Conservation (phyloP, 371 early-diverging fungal species). For the Mortierella sp. region DNA sequence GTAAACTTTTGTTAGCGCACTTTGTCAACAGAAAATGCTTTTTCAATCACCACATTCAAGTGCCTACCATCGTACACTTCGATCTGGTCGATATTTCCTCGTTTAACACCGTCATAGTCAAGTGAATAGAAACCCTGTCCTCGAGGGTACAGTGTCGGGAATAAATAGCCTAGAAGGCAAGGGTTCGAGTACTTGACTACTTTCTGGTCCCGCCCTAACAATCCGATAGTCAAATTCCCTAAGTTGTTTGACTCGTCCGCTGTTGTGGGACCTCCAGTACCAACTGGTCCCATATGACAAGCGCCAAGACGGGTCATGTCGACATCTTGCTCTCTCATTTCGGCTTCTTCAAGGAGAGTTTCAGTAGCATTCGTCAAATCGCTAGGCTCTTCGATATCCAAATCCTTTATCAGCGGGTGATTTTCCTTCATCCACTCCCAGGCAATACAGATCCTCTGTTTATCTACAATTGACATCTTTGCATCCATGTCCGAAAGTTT, state of each 20-base stretch:
- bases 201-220: neutral
- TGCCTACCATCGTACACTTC: neutral
- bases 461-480: constrained; percentile 6
- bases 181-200: neutral
- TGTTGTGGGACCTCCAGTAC: constrained; percentile 15
- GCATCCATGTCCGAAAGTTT: constrained; percentile 11
- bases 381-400: constrained; percentile 20
- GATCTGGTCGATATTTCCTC: constrained; percentile 5
- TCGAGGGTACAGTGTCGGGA: constrained; percentile 13
- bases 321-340: neutral
- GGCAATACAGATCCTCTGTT: constrained; percentile 3
- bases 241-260: constrained; percentile 14
- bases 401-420: constrained; percentile 9
- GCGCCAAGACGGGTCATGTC: constrained; percentile 13
- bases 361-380: constrained; percentile 22
- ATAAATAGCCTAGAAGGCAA: constrained; percentile 8
- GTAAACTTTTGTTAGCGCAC: neutral
- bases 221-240: neutral
- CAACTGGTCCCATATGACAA: constrained; percentile 22
- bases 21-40: neutral
- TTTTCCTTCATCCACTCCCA: constrained; percentile 21
- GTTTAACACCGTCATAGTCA: constrained; percentile 8
- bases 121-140: constrained; percentile 15
- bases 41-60: neutral
- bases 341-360: neutral